Conservation (phyloP, 1,284 basidiomycete species). For the Singerocomus rubriflavus region DNA sequence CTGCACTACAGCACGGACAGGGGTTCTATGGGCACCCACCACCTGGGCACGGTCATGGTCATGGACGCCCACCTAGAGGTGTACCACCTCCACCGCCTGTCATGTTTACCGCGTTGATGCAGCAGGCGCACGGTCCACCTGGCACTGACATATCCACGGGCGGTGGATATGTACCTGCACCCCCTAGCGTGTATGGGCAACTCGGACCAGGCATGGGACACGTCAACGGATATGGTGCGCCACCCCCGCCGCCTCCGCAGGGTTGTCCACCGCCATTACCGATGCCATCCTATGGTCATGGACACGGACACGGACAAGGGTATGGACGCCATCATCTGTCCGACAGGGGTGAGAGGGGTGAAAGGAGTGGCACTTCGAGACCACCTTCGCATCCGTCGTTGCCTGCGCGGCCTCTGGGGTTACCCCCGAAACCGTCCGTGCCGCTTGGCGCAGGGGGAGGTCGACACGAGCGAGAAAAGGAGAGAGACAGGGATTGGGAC, state of each 20-base stretch:
- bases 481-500: constrained; percentile 3
- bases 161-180: constrained; percentile 15
- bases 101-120: constrained; percentile 29
- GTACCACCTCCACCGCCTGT: constrained; percentile 27
- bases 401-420: constrained; percentile 17
- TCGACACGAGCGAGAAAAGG: constrained; percentile 23
- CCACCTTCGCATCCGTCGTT: constrained; percentile 20
- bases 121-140: constrained; percentile 22
- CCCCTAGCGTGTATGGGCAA: constrained; percentile 16
- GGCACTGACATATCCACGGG: constrained; percentile 1
- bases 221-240: constrained; percentile 21
- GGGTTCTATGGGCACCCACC: constrained; percentile 26
- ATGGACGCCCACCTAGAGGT: constrained; percentile 22
- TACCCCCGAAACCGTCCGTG: constrained; percentile 20
- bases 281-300: constrained; percentile 4
- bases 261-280: constrained; percentile 22
- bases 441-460: constrained; percentile 15
- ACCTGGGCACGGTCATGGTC: constrained; percentile 19
- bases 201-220: constrained; percentile 7
- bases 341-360: constrained; percentile 19
- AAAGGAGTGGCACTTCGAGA: constrained; percentile 6
- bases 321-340: constrained; percentile 12
- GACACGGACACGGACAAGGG: neutral
- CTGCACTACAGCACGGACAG: constrained; percentile 31
- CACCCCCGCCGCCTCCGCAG: constrained; percentile 12